These are phyloP conservation scores for Ascochyta pisi DNA, from an alignment of 2,329 filamentous ascomycete genomes.

Conservation along the genomic window DNA sequence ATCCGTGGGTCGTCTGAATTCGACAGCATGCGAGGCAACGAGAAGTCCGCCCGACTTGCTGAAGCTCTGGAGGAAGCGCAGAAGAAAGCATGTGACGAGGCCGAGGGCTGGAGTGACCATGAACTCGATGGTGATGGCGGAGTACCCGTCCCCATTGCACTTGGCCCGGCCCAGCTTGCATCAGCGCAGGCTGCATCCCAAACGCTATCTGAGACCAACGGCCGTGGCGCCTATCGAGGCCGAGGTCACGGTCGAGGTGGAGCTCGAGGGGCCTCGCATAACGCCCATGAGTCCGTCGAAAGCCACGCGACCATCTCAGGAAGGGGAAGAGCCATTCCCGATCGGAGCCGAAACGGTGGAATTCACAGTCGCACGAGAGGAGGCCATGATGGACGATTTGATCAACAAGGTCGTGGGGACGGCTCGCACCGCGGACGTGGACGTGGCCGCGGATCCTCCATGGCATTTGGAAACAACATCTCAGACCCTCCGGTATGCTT, in stretches of 20 bases:
- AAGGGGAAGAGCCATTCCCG: neutral
- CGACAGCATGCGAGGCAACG: slow-evolving; percentile 31
- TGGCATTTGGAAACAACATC: neutral
- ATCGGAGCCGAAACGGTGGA: neutral
- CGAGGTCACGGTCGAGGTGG: slow-evolving; percentile 8
- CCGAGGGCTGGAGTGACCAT: slow-evolving; percentile 47
- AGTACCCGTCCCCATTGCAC: slow-evolving; percentile 29
- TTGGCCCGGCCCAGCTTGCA: neutral
- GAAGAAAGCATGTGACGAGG: slow-evolving; percentile 50
- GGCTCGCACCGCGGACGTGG: slow-evolving; percentile 7
- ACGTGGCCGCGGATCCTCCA: slow-evolving; percentile 7
- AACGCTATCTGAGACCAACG: neutral
- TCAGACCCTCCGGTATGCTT: slow-evolving; percentile 3
- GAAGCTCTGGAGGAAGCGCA: slow-evolving; percentile 37
- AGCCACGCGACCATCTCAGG: neutral
- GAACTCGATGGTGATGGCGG: slow-evolving; percentile 49
- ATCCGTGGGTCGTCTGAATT: slow-evolving; percentile 40
- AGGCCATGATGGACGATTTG: neutral
- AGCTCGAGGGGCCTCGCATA: neutral
- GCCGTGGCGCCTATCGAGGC: slow-evolving; percentile 4
- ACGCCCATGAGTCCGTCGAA: neutral
- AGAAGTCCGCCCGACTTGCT: slow-evolving; percentile 33
- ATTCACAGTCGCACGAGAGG: neutral
- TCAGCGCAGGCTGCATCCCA: slow-evolving; percentile 10
- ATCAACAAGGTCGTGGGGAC: neutral